A percentile compares a stretch with the other conserved stretches of the same genome.
phyloP scores from a whole-genome alignment of 441 rosid genomes.

The Euphorbia celastroides region DNA sequence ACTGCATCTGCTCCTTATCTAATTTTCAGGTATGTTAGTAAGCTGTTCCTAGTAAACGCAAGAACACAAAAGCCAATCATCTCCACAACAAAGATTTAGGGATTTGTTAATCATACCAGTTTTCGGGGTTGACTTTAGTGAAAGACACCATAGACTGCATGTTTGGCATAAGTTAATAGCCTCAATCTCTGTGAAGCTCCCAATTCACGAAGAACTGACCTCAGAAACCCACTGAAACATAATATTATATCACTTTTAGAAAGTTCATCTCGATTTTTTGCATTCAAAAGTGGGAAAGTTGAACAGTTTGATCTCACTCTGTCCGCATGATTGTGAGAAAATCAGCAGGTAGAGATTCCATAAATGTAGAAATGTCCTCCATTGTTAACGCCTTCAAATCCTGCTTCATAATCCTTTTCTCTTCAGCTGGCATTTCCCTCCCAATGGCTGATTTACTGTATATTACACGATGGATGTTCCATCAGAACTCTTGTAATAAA shows the following conservation, averaged over 20 bases:
- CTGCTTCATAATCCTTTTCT: conserved; percentile 55
- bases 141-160: conserved; percentile 59
- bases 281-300: neutral
- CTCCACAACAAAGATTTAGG: neutral
- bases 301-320: conserved; percentile 44
- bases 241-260: neutral
- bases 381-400: conserved; percentile 54
- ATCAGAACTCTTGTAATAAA: conserved; percentile 12
- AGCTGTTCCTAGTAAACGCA: neutral
- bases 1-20: too few relatives aligned
- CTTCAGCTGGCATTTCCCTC: conserved; percentile 59
- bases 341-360: conserved; percentile 83
- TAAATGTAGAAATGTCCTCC: conserved; percentile 78
- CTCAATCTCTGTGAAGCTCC: conserved; percentile 59
- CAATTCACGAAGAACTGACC: conserved; percentile 54
- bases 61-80: neutral
- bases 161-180: conserved; percentile 59
- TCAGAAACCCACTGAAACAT: conserved; percentile 56
- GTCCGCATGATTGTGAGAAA: conserved; percentile 59
- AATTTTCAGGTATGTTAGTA: neutral
- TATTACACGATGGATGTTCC: conserved; percentile 12
- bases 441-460: conserved; percentile 69
- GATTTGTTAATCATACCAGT: conserved; percentile 34
- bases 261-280: neutral
- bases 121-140: conserved; percentile 30